A percentile compares a stretch with the other conserved stretches of the same genome.
Evolutionary conservation across 306 rosid genomes (phyloP).

Genomic region (Fragaria ananassa): DNA sequence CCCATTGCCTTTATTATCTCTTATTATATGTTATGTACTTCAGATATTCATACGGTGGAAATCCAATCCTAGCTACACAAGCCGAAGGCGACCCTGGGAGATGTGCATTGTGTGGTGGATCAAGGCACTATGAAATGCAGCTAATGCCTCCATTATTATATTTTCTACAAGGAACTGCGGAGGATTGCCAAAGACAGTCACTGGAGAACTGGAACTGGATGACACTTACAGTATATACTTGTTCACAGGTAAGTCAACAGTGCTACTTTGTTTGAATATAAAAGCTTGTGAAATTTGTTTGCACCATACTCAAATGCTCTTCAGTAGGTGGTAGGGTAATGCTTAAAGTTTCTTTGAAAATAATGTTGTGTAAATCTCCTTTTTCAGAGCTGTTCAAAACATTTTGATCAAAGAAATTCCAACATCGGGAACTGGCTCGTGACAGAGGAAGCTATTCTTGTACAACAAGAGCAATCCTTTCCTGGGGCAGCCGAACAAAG

Average conservation of each 20-base stretch:
- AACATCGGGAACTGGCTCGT: slow-evolving; percentile 50
- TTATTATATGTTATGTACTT: slow-evolving; percentile 15
- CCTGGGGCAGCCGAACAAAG: slow-evolving; percentile 21
- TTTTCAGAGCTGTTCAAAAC: slow-evolving; percentile 52
- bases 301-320: background rate
- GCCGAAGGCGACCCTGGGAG: slow-evolving; percentile 55
- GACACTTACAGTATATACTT: slow-evolving; percentile 69
- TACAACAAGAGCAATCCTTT: slow-evolving; percentile 52
- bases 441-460: slow-evolving; percentile 61
- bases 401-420: slow-evolving; percentile 32
- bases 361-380: background rate
- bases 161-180: slow-evolving; percentile 69
- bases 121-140: slow-evolving; percentile 81
- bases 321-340: background rate
- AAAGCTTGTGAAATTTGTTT: too few relatives aligned
- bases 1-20: background rate
- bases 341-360: background rate
- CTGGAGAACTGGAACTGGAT: slow-evolving; percentile 87
- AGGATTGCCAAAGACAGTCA: slow-evolving; percentile 37
- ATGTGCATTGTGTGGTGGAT: slow-evolving; percentile 65
- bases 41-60: slow-evolving; percentile 74
- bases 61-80: slow-evolving; percentile 60
- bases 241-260: slow-evolving; percentile 57
- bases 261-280: slow-evolving; percentile 17
- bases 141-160: slow-evolving; percentile 79